Percentiles rank a stretch among this genome's conserved stretches.
Evolutionary conservation across 495 filamentous ascomycete species (phyloP).

Genomic region (Letharia lupina): DNA sequence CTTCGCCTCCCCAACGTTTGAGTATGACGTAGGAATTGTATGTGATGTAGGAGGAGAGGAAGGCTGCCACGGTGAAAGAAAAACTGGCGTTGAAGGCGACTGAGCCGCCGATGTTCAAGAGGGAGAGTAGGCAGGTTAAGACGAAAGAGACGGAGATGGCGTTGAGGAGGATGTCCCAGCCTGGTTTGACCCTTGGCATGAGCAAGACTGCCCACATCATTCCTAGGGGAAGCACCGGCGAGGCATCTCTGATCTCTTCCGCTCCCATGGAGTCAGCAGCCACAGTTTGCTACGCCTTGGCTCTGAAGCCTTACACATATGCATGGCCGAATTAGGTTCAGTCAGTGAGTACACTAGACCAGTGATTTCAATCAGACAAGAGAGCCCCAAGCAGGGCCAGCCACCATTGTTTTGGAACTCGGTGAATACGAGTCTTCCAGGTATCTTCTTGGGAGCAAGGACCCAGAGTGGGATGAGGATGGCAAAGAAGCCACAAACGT

Average conservation of each 20-base stretch:
- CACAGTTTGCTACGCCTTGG: neutral
- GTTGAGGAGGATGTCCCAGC: constrained; percentile 37
- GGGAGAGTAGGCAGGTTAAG: constrained; percentile 47
- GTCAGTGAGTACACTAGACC: neutral
- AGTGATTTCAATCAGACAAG: neutral
- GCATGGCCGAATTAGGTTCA: neutral
- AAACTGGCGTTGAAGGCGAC: constrained; percentile 34
- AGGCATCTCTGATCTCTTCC: neutral
- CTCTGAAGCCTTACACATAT: neutral
- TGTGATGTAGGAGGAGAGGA: constrained; percentile 4
- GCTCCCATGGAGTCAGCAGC: neutral
- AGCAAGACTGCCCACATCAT: neutral
- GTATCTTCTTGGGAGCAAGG: constrained; percentile 19
- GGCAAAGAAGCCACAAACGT: constrained; percentile 34
- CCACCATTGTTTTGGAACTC: neutral
- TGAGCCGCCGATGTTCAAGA: constrained; percentile 49
- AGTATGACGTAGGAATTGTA: neutral
- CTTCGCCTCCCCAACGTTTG: neutral
- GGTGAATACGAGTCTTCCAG: constrained; percentile 2
- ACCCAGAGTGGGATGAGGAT: constrained; percentile 33
- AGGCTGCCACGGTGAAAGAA: constrained; percentile 24
- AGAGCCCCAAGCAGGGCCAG: neutral
- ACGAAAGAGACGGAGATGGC: constrained; percentile 48
- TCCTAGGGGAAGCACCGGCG: neutral
- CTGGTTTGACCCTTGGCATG: neutral